Conservation (phyloP, 2,329 filamentous ascomycete genomes). For the Cadophora luteo-olivacea region DNA sequence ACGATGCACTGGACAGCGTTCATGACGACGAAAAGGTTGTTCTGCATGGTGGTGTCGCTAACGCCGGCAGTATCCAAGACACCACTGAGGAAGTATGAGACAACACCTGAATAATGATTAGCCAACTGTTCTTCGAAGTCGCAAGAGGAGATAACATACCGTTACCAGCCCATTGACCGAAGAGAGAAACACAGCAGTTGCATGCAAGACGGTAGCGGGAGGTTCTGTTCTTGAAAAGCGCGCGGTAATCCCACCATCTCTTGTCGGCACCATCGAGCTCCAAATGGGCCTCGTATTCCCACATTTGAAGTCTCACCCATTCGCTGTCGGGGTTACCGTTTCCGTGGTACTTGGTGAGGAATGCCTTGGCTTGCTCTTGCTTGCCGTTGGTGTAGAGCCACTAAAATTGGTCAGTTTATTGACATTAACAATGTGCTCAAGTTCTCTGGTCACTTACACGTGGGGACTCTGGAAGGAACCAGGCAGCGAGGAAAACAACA, state of each 20-base stretch:
- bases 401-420: conserved; percentile 26
- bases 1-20: conserved; percentile 60
- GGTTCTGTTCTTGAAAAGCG: conserved; percentile 56
- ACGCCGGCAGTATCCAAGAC: conserved; percentile 58
- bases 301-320: conserved; percentile 57
- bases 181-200: conserved; percentile 57
- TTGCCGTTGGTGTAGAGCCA: conserved; percentile 51
- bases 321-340: conserved; percentile 56
- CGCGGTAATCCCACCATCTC: conserved; percentile 61
- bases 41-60: conserved; percentile 53
- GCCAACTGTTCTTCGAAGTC: neutral
- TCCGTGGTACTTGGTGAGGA: conserved; percentile 58
- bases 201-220: conserved; percentile 56
- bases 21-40: conserved; percentile 60
- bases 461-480: conserved; percentile 56
- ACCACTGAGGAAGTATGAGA: conserved; percentile 60
- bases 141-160: conserved; percentile 21
- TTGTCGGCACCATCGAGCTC: conserved; percentile 59
- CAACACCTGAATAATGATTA: conserved; percentile 32
- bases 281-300: conserved; percentile 56
- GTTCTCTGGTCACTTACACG: conserved; percentile 33
- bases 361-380: conserved; percentile 46
- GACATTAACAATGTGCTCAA: neutral
- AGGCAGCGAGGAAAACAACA: conserved; percentile 51
- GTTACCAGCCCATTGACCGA: conserved; percentile 57